Evolutionary conservation across 2,329 filamentous ascomycete species (phyloP).

Genomic region (Fusarium sp.): DNA sequence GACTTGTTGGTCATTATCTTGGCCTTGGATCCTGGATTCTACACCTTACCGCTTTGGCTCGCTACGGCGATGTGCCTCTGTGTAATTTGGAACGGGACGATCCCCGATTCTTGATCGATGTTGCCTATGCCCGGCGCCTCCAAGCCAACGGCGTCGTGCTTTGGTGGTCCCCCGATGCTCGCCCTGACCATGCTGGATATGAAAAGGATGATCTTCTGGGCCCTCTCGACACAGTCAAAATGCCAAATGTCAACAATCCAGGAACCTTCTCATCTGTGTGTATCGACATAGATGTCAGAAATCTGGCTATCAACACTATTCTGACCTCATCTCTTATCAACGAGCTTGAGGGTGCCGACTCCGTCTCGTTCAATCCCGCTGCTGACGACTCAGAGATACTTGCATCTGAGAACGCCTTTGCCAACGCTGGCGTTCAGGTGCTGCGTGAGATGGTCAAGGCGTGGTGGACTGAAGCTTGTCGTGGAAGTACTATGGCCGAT

Average conservation of each 20-base stretch:
- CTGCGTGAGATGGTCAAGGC: constrained; percentile 97
- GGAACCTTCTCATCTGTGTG: constrained; percentile 96
- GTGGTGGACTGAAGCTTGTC: constrained; percentile 96
- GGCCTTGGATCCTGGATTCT: constrained; percentile 92
- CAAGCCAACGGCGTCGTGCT: constrained; percentile 93
- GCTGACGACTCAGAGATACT: constrained; percentile 62
- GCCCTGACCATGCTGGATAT: constrained; percentile 94
- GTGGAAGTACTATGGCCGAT: constrained; percentile 92
- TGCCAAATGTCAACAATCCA: constrained; percentile 93
- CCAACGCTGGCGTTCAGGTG: constrained; percentile 89
- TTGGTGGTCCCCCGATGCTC: constrained; percentile 92
- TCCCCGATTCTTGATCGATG: constrained; percentile 92
- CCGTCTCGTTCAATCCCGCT: constrained; percentile 78
- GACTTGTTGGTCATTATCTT: constrained; percentile 88
- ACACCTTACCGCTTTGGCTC: constrained; percentile 85
- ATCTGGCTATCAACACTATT: constrained; percentile 97
- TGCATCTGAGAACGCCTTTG: constrained; percentile 89
- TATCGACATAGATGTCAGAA: constrained; percentile 92
- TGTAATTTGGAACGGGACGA: constrained; percentile 97
- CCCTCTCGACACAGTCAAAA: constrained; percentile 84
- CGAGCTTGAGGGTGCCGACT: constrained; percentile 90
- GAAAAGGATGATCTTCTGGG: constrained; percentile 91
- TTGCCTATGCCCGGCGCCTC: constrained; percentile 89
- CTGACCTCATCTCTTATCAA: constrained; percentile 96
- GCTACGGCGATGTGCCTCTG: constrained; percentile 92